Conservation (phyloP, 2,329 filamentous ascomycete species). For the Zymoseptoria tritici region DNA sequence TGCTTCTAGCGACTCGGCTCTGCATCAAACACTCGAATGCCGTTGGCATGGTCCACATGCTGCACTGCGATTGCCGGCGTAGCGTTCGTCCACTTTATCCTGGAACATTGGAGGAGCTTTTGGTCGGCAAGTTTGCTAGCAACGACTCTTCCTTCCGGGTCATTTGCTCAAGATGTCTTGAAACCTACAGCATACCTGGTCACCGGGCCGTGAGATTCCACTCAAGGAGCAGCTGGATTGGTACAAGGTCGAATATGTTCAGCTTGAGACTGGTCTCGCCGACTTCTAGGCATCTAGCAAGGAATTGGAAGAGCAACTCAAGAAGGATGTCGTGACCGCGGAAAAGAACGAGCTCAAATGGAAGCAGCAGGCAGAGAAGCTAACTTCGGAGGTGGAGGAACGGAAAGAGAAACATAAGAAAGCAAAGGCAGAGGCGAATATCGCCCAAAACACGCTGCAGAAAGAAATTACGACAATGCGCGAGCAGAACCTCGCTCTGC, state of each 20-base stretch:
- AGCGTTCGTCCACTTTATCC: too few relatives aligned
- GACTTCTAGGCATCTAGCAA: conserved; percentile 93
- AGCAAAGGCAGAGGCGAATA: conserved; percentile 79
- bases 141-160: too few relatives aligned
- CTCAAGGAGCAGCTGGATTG: conserved; percentile 74
- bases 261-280: conserved; percentile 79
- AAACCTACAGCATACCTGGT: too few relatives aligned
- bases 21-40: too few relatives aligned
- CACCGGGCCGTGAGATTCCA: too few relatives aligned
- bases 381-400: conserved; percentile 61
- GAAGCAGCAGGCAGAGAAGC: conserved; percentile 58
- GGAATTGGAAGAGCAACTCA: conserved; percentile 87
- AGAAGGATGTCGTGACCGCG: conserved; percentile 90
- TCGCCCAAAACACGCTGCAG: conserved; percentile 77
- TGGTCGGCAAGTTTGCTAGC: too few relatives aligned
- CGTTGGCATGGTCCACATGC: too few relatives aligned
- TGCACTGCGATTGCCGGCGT: too few relatives aligned
- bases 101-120: too few relatives aligned
- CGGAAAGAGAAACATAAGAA: conserved; percentile 99
- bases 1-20: too few relatives aligned
- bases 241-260: conserved; percentile 95
- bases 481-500: conserved; percentile 72
- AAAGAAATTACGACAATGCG: conserved; percentile 92
- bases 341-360: conserved; percentile 85
- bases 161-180: too few relatives aligned